Evolutionary conservation across 768 basidiomycete genomes (phyloP), one percentile per base, ranked within the genome.

Genomic region (Gyrodon lividus): DNA sequence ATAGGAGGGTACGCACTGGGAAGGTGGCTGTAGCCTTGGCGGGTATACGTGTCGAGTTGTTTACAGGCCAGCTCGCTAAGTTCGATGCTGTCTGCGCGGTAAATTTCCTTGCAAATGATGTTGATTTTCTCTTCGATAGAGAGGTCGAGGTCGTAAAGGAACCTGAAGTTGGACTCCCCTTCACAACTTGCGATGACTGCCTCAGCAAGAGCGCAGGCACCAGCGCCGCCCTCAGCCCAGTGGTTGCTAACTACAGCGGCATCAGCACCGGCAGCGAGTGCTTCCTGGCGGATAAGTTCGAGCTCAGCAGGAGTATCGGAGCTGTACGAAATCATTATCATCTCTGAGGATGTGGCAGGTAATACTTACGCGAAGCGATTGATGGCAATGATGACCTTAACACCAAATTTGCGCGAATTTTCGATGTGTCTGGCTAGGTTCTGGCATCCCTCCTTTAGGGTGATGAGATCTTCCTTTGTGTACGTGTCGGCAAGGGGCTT

Each of bases 341-440:
- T 2, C 33, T 10, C 12, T 14, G 6, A 24, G 22, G 46, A 20
- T 50, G 23, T 23, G n/a, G 39, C n/a, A 41, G 14, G 28, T 1
- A 23, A 28, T 6, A 82, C 92, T 63, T 64, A 95, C 93, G 89
- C 76, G 72, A 99, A 99, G 66, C 86, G 86, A 72, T 99, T 99
- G 75, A 99, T 83, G 49, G 85, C 97, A 40, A 99, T 87, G 56
- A 99, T 83, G 52, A 95, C 94, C 76, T 99, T 98, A 71, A 98
- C 73, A 39, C 93, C 93, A 61, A 97, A 96, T 76, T 97, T 98
- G 71, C 84, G 86, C 24, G 88, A 87, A 70, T 98, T 99, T 68
- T 92, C 78, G 54, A 99, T 95, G 68, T 99, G 96, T 69, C 86
- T 91, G 57, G 82, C 81, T 60, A 99, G 73, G 74, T 99, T 99